These are phyloP conservation scores for Coffea humblotiana DNA, from an alignment of 305 asterid species.

Conservation along the genomic window DNA sequence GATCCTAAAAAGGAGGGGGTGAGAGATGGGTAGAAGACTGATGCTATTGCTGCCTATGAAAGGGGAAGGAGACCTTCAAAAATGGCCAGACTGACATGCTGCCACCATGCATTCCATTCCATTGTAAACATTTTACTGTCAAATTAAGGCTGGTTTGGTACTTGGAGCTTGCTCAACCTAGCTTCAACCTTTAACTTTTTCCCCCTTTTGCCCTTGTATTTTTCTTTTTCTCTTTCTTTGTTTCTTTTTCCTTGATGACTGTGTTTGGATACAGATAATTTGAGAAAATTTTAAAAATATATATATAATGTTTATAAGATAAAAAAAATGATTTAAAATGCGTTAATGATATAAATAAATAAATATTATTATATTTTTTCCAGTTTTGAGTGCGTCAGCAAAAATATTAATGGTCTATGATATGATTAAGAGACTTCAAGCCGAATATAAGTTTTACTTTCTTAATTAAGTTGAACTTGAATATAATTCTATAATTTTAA, in stretches of 20 bases:
- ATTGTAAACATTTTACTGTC: conserved; percentile 14
- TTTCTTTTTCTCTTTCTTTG: neutral
- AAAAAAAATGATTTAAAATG: too few relatives aligned
- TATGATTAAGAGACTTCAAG: too few relatives aligned
- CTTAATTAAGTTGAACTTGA: too few relatives aligned
- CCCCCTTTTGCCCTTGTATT: neutral
- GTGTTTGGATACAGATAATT: too few relatives aligned
- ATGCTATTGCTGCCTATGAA: conserved; percentile 28
- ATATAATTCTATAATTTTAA: too few relatives aligned
- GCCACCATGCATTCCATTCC: conserved; percentile 16
- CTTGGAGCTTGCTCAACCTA: neutral
- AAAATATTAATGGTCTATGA: too few relatives aligned
- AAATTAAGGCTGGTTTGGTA: conserved; percentile 8
- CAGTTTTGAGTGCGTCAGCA: too few relatives aligned
- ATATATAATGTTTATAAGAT: too few relatives aligned
- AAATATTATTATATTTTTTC: too few relatives aligned
- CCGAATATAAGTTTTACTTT: too few relatives aligned
- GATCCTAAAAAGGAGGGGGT: conserved; percentile 32
- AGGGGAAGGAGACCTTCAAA: conserved; percentile 22
- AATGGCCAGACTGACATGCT: conserved; percentile 28
- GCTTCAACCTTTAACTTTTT: neutral
- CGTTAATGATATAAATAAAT: too few relatives aligned
- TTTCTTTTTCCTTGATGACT: neutral
- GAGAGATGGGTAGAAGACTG: conserved; percentile 5
- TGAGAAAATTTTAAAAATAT: too few relatives aligned